These are phyloP conservation scores for Spizellomyces punctatus DNA, from an alignment of 192 early-diverging fungal species.

Conservation along the genomic window DNA sequence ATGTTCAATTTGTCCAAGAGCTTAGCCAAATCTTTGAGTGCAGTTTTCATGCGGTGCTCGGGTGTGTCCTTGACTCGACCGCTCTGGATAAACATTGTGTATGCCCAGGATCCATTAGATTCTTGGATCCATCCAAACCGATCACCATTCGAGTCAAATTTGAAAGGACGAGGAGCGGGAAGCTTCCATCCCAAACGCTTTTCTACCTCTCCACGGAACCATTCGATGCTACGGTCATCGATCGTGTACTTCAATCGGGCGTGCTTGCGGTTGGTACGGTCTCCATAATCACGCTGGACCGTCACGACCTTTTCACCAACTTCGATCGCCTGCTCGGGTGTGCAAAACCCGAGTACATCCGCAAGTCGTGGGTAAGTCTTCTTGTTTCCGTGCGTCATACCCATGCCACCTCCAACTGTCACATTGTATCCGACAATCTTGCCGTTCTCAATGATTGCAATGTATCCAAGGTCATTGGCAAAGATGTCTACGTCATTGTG, in stretches of 20 bases:
- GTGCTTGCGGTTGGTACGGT: slow-evolving; percentile 97
- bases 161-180: slow-evolving; percentile 67
- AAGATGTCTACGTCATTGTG: slow-evolving; percentile 96
- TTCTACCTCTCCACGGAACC: slow-evolving; percentile 88
- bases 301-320: slow-evolving; percentile 91
- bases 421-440: slow-evolving; percentile 89
- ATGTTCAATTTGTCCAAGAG: slow-evolving; percentile 60
- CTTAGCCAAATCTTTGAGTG: slow-evolving; percentile 52
- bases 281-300: slow-evolving; percentile 93
- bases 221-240: slow-evolving; percentile 90
- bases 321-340: slow-evolving; percentile 73
- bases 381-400: slow-evolving; percentile 97
- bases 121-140: slow-evolving; percentile 91
- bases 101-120: slow-evolving; percentile 69
- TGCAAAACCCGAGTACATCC: slow-evolving; percentile 76
- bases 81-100: slow-evolving; percentile 90
- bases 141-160: slow-evolving; percentile 88
- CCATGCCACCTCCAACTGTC: slow-evolving; percentile 96
- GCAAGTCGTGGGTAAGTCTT: slow-evolving; percentile 93
- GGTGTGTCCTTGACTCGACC: slow-evolving; percentile 86
- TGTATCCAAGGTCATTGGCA: slow-evolving; percentile 93
- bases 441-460: slow-evolving; percentile 83
- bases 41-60: slow-evolving; percentile 70
- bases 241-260: slow-evolving; percentile 98
- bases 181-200: slow-evolving; percentile 75